Base-by-base conservation (phyloP, 2,329 filamentous ascomycete species). In the Endoconidiophora laricicola region DNA sequence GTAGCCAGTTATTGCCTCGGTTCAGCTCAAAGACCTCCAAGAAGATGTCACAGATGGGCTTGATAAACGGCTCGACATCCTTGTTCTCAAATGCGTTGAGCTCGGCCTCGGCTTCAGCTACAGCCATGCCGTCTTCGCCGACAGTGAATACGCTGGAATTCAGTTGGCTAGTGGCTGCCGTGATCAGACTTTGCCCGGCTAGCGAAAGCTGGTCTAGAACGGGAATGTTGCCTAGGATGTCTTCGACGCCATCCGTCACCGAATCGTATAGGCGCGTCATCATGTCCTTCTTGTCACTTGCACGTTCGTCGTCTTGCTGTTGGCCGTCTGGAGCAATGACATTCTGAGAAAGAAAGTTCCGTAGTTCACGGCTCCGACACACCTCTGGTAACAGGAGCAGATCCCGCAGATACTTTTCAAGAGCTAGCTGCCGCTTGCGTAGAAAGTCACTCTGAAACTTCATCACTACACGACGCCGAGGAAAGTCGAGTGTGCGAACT, bases 21-120 rank as follows among this genome's bases (percentile, higher is more conserved):
- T 95, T 94, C 38, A 98, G 74, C 60, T 94, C 88, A 60, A 98
- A 98, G 0, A 87, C 78, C 62, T 98, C 91, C 14, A 98, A 75
- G 65, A 98, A 98, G 54, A 98, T 81, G 63, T 98, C 91, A 64
- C 88, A 95, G 54, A 98, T 95, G 3, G 91, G 93, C 62, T 95
- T 98, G 59, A 98, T 91, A 60, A 98, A 96, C 1, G 91, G 91
- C 60, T 94, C 87, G 2, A 87, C 71, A 58, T 94, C 86, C 59
- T 80, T 81, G 60, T 85, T 81, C 64, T 96, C 90, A 59, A 94
- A 96, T 0, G 90, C 90, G 52, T 88, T 85, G 45, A 98, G 70
- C 64, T 96, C 91, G 0, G 90, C 90, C 65, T 96, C 88, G 0
- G 88, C 91, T 66, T 96, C 91, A 2, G 79, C 70, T 6, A 65